These are phyloP conservation scores for Apiotrichum domesticum DNA, from an alignment of 1,284 basidiomycete species.

Conservation along the genomic window DNA sequence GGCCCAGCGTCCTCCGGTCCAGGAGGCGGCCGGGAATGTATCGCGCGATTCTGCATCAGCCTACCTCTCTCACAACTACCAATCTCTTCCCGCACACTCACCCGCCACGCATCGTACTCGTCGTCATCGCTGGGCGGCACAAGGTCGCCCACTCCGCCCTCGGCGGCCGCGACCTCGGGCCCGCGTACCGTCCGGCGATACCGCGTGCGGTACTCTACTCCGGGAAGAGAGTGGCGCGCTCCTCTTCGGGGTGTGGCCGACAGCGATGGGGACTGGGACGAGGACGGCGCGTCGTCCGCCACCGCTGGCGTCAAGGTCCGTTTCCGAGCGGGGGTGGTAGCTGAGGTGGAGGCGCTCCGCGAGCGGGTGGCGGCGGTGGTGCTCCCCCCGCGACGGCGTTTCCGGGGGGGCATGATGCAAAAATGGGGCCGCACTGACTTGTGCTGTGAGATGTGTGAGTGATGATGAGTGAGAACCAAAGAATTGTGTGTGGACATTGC, in stretches of 20 bases:
- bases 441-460: too few species aligned
- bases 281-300: too few species aligned
- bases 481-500: too few species aligned
- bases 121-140: slow-evolving; percentile 40
- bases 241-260: too few species aligned
- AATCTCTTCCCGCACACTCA: background rate
- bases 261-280: too few species aligned
- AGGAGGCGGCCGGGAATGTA: too few species aligned
- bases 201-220: slow-evolving; percentile 4
- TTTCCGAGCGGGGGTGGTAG: background rate
- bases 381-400: slow-evolving; percentile 4
- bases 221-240: too few species aligned
- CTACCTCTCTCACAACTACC: too few species aligned
- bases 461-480: too few species aligned
- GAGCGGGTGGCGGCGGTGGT: background rate
- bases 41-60: too few species aligned
- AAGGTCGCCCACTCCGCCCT: slow-evolving; percentile 24
- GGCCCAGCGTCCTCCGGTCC: too few species aligned
- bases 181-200: slow-evolving; percentile 9
- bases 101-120: slow-evolving; percentile 38
- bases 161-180: slow-evolving; percentile 4
- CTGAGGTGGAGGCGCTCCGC: background rate
- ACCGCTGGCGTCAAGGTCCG: background rate
- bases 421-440: background rate
- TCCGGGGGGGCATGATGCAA: slow-evolving; percentile 6